Evolutionary conservation across 495 filamentous ascomycete species (phyloP).

Genomic region (Rhizodiscina lignyota): DNA sequence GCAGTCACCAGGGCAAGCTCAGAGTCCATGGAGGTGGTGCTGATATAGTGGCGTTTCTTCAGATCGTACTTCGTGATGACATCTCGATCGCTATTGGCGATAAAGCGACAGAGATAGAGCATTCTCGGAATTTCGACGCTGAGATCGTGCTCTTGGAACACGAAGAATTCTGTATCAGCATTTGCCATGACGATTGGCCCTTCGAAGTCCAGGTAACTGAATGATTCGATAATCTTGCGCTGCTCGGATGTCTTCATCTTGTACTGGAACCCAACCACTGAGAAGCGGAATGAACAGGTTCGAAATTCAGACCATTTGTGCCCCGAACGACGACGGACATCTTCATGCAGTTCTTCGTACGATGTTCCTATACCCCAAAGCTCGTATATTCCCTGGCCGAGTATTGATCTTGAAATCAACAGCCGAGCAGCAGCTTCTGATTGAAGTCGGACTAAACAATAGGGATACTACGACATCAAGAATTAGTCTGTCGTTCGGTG

Average conservation of each 20-base stretch:
- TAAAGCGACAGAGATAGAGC: conserved; percentile 54
- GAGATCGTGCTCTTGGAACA: conserved; percentile 63
- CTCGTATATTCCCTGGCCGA: conserved; percentile 68
- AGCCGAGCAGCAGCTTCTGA: conserved; percentile 45
- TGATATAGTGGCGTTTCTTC: conserved; percentile 85
- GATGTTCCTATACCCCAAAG: conserved; percentile 63
- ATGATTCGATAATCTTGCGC: conserved; percentile 57
- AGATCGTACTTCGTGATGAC: conserved; percentile 64
- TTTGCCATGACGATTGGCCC: conserved; percentile 59
- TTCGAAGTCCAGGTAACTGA: conserved; percentile 57
- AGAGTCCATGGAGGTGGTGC: conserved; percentile 92
- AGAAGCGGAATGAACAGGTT: conserved; percentile 58
- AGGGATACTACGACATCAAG: conserved; percentile 91
- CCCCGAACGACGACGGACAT: conserved; percentile 38
- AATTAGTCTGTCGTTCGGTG: too few relatives aligned
- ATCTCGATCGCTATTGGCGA: conserved; percentile 45
- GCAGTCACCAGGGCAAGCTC: conserved; percentile 84
- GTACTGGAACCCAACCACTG: conserved; percentile 59
- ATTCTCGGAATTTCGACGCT: conserved; percentile 36
- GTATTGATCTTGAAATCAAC: conserved; percentile 59
- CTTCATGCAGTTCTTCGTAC: conserved; percentile 51
- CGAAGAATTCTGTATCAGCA: conserved; percentile 53
- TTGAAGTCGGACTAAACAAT: conserved; percentile 57
- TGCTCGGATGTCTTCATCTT: conserved; percentile 43
- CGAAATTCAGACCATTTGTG: conserved; percentile 48